phyloP scores from a whole-genome alignment of 1,284 basidiomycete species.

The Cutaneotrichosporon sp. region DNA sequence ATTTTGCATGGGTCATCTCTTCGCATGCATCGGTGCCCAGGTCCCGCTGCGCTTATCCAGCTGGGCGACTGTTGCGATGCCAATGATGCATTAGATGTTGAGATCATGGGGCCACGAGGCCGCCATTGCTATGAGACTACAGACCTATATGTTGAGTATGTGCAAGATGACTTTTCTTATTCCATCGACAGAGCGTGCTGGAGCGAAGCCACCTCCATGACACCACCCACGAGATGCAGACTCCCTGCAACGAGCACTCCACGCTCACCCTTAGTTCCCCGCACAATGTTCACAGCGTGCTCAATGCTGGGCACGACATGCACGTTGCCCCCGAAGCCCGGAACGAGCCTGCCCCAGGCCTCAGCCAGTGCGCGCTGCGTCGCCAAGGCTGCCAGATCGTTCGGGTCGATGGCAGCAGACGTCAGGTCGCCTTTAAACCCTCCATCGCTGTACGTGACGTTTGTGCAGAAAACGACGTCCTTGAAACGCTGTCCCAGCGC shows the following conservation, averaged over 20 bases:
- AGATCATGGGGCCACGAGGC: not conserved
- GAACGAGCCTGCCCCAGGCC: conserved; percentile 65
- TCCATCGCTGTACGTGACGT: conserved; percentile 87
- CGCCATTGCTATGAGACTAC: not conserved
- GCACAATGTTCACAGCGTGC: conserved; percentile 68
- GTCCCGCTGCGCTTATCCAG: too few species aligned
- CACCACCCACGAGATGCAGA: conserved; percentile 88
- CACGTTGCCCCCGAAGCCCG: conserved; percentile 59
- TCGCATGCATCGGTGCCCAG: conserved; percentile 3
- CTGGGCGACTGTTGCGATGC: too few species aligned
- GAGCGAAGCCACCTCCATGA: conserved; percentile 82
- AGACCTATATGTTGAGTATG: not conserved
- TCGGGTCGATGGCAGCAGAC: conserved; percentile 60
- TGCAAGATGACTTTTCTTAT: conserved; percentile 7
- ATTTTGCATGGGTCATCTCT: conserved; percentile 4
- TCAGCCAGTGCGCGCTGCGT: conserved; percentile 70
- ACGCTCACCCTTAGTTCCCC: conserved; percentile 38
- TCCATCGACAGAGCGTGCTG: conserved; percentile 52
- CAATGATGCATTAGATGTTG: conserved; percentile 3
- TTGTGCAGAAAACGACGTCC: conserved; percentile 88
- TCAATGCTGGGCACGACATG: conserved; percentile 84
- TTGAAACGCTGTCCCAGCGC: conserved; percentile 59
- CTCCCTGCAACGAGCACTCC: conserved; percentile 81
- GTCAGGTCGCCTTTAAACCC: conserved; percentile 82
- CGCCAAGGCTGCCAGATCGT: conserved; percentile 62